Evolutionary conservation across 1,284 basidiomycete species (phyloP).

Genomic region (Heterobasidion parviporum): DNA sequence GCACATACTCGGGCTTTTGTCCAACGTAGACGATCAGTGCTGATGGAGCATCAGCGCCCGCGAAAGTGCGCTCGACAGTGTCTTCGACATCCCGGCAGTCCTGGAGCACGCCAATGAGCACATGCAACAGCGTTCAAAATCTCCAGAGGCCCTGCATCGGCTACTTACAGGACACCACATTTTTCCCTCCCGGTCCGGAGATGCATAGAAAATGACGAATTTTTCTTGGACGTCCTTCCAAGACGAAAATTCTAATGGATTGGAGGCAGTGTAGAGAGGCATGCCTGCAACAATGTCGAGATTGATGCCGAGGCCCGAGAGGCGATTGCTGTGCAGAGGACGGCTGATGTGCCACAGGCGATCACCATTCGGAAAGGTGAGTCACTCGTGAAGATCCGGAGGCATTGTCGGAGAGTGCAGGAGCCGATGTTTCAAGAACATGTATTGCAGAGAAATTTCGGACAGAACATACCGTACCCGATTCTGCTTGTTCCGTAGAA

Average conservation of each 20-base stretch:
- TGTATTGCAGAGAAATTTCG: too few relatives aligned
- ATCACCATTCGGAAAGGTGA: too few relatives aligned
- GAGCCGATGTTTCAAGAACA: too few relatives aligned
- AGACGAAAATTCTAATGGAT: conserved; percentile 26
- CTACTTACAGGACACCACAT: conserved; percentile 62
- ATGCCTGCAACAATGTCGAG: conserved; percentile 12
- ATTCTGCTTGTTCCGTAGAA: too few relatives aligned
- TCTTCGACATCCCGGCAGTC: conserved; percentile 67
- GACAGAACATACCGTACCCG: too few relatives aligned
- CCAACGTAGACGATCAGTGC: conserved; percentile 73
- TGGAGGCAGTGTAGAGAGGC: conserved; percentile 23
- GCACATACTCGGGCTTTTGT: conserved; percentile 52
- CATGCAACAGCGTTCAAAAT: not conserved
- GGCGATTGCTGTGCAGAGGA: too few relatives aligned
- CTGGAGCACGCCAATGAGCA: conserved; percentile 26
- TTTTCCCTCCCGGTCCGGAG: conserved; percentile 34
- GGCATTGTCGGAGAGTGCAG: too few relatives aligned
- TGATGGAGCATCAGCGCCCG: conserved; percentile 40
- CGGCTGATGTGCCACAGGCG: too few relatives aligned
- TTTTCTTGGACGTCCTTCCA: conserved; percentile 30
- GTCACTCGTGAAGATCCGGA: too few relatives aligned
- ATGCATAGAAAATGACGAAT: conserved; percentile 62
- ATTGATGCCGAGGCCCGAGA: too few relatives aligned
- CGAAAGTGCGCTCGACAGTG: conserved; percentile 51
- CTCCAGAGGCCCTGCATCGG: not conserved